phyloP scores from a whole-genome alignment of 495 filamentous ascomycete species.

The Terfezia claveryi region DNA sequence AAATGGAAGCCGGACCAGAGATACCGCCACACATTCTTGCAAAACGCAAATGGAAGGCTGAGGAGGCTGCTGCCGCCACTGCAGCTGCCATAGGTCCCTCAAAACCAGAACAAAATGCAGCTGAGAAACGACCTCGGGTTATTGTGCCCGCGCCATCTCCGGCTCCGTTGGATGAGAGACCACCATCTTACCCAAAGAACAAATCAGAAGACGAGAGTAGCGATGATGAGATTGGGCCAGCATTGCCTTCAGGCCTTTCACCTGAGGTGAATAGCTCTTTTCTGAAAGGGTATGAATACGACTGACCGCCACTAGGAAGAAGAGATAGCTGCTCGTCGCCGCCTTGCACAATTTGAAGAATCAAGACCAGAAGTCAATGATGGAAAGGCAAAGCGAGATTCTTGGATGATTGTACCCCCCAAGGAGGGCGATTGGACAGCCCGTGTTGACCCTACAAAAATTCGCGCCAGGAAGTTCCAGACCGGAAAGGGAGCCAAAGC shows the following conservation, averaged over 20 bases:
- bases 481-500: slow-evolving; percentile 39
- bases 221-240: slow-evolving; percentile 62
- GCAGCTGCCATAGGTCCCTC: slow-evolving; percentile 14
- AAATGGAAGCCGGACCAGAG: slow-evolving; percentile 19
- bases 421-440: slow-evolving; percentile 35
- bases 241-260: slow-evolving; percentile 37
- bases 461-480: slow-evolving; percentile 66
- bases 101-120: slow-evolving; percentile 15
- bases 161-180: slow-evolving; percentile 29
- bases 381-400: slow-evolving; percentile 40
- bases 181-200: slow-evolving; percentile 14
- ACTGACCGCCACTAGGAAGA: too few relatives aligned
- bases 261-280: neutral
- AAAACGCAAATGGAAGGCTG: slow-evolving; percentile 22
- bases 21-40: slow-evolving; percentile 22
- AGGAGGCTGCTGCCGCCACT: slow-evolving; percentile 15
- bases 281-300: too few relatives aligned
- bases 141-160: slow-evolving; percentile 33
- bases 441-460: slow-evolving; percentile 63
- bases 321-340: too few relatives aligned
- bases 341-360: too few relatives aligned
- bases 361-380: neutral
- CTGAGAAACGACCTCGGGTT: slow-evolving; percentile 26
- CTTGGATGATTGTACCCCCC: slow-evolving; percentile 89
- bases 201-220: slow-evolving; percentile 22